Conservation (phyloP, 2,329 filamentous ascomycete species). For the Capronia americana region DNA sequence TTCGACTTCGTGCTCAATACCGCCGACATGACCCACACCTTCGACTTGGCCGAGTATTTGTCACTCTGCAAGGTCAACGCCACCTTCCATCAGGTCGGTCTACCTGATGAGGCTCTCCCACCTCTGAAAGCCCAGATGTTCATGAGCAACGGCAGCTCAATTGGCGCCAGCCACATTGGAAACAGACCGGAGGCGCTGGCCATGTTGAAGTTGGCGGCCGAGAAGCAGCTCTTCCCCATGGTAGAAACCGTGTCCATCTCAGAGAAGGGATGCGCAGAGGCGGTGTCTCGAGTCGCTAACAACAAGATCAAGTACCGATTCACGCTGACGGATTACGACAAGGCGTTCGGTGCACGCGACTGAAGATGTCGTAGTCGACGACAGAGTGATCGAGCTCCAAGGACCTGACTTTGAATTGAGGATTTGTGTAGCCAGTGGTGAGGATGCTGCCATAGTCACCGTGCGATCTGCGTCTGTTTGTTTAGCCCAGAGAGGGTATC, state of each 20-base stretch:
- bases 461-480: neutral
- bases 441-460: neutral
- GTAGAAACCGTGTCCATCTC: conserved; percentile 74
- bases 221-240: conserved; percentile 73
- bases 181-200: conserved; percentile 72
- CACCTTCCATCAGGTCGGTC: conserved; percentile 64
- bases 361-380: conserved; percentile 1
- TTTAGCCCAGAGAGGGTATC: neutral
- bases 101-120: conserved; percentile 71
- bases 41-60: conserved; percentile 62
- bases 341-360: conserved; percentile 62
- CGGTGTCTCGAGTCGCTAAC: conserved; percentile 70
- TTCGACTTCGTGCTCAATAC: conserved; percentile 74
- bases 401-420: neutral
- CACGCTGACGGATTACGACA: conserved; percentile 66
- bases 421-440: neutral
- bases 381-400: neutral
- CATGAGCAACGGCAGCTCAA: conserved; percentile 73
- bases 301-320: conserved; percentile 76
- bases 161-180: conserved; percentile 74
- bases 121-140: conserved; percentile 76
- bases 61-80: conserved; percentile 60
- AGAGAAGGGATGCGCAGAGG: conserved; percentile 72
- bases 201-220: conserved; percentile 74
- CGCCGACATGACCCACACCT: conserved; percentile 75